Base-by-base conservation (phyloP, 768 basidiomycete genomes). In the Auriscalpium vulgare region DNA sequence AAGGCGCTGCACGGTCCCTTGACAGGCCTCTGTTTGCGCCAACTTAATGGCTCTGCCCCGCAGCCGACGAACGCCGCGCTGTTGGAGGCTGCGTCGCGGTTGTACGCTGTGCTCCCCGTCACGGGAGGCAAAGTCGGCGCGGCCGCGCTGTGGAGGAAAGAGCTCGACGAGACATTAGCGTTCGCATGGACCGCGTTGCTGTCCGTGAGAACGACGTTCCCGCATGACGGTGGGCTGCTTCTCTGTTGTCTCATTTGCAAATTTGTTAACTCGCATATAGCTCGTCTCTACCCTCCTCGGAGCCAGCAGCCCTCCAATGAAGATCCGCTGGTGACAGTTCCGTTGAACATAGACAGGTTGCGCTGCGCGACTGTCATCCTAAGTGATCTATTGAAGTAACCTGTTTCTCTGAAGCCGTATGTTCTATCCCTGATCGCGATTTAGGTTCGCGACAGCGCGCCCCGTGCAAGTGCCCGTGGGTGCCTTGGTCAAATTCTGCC, bases 101-200 rank as follows among this genome's bases (percentile, higher is more conserved):
- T 93, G 19, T 87, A 85, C 56, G 71, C 83, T 3, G 70, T 75
- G 21, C 74, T 93, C 6, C 85, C 85, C 67, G 70, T 80, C 34
- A 84, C 87, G 0, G 88, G 88, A 19, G 91, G 91, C 8, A 93
- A 91, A 69, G 83, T 88, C 9, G 87, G 85, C 23, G 83, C 84
- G 14, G 75, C 81, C 10, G 79, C 74, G 51, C 62, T 86, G 6
- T 93, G 91, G 91, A 78, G 84, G 59, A 89, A 86, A 62, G 82
- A 82, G 14, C 56, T 91, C 23, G 87, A 91, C 50, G 85, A 85
- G 34, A 82, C 84, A 2, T 57, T 92, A 50, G 72, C 71, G 0
- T 82, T 85, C 63, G 82, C 80, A n/a, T 85, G 82, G 82, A 75
- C 72, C 56, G 78, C 86, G 2, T 80, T 88, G 65, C 58, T 71